Base-by-base conservation (phyloP, 2,329 filamentous ascomycete species). In the Colletotrichum brevisporum region DNA sequence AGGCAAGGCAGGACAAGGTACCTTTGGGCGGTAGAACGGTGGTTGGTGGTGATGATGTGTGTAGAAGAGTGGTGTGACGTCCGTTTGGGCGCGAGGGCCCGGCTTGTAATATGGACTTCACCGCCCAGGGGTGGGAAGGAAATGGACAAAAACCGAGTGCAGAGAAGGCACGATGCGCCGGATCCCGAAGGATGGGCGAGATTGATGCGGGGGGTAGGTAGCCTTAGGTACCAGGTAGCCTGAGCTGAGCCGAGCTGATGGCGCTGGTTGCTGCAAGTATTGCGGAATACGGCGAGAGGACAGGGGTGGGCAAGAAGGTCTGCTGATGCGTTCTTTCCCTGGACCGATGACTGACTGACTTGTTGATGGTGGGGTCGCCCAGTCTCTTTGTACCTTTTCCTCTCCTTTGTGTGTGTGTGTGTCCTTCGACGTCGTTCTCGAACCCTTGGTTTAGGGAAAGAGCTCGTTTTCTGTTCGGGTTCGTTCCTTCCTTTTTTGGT, bases 161-260 rank as follows among this genome's bases (percentile, higher is more conserved):
- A 43, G 21, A 24, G 21, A 24, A 24, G 21, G 21, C 21, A 58
- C 55, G 55, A 50, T 39, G 60, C 56, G 66, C 55, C 66, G 62
- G 66, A 69, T 69, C 55, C 66, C 66, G 66, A 69, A 60, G 66
- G 66, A 66, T 51, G 63, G 66, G 62, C 66, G 62, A 65, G 55
- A 43, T 18, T 18, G 50, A 39, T 53, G 48, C 36, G 62, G 62
- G 66, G 45, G 21, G 21, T 2, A n/a, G 3, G 21, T 24, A 24
- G 21, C 21, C 21, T 24, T 24, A 24, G 21, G 21, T 24, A 24
- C 21, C 21, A 48, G 10, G 10, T 43, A n/a, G 41, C 16, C n/a
- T 27, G 52, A 18, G n/a, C 13, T 31, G 52, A 13, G 36, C 31
- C 31, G 31, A 36, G 31, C 31, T 36, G 31, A 36, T 36, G 31